Evolutionary conservation across 495 filamentous ascomycete species (phyloP).

Genomic region (Symbiotaphrina buchneri): DNA sequence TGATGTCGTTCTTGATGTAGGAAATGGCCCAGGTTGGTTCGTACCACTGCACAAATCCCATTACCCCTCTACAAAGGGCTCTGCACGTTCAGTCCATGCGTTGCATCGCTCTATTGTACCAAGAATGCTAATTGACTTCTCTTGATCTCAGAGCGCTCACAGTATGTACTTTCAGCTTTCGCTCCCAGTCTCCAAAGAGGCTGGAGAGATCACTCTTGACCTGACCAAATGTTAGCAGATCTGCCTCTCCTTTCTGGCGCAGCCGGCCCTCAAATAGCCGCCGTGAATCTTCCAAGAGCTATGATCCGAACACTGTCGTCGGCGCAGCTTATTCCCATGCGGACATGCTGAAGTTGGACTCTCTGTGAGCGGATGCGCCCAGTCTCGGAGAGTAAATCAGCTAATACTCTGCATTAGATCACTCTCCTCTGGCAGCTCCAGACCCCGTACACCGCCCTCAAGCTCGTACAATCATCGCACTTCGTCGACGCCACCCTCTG

Average conservation of each 20-base stretch:
- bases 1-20: no score
- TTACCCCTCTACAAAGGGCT: no score
- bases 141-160: slow-evolving; percentile 27
- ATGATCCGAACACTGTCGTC: slow-evolving; percentile 60
- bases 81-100: no score
- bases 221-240: slow-evolving; percentile 22
- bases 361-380: slow-evolving; percentile 24
- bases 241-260: slow-evolving; percentile 81
- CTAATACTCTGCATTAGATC: neutral
- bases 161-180: slow-evolving; percentile 25
- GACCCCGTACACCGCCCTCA: slow-evolving; percentile 26
- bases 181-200: neutral
- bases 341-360: slow-evolving; percentile 74
- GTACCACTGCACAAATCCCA: slow-evolving; percentile 15
- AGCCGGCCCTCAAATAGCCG: slow-evolving; percentile 23
- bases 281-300: slow-evolving; percentile 26
- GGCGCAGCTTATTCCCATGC: slow-evolving; percentile 94
- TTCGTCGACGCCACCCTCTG: slow-evolving; percentile 1
- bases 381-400: neutral
- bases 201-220: no score
- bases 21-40: slow-evolving; percentile 99
- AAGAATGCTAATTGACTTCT: slow-evolving; percentile 5
- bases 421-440: slow-evolving; percentile 8
- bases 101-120: slow-evolving; percentile 1
- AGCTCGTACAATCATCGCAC: slow-evolving; percentile 9